Base-by-base conservation (phyloP, 768 basidiomycete species). In the Cystobasidiopsis lactophilus region DNA sequence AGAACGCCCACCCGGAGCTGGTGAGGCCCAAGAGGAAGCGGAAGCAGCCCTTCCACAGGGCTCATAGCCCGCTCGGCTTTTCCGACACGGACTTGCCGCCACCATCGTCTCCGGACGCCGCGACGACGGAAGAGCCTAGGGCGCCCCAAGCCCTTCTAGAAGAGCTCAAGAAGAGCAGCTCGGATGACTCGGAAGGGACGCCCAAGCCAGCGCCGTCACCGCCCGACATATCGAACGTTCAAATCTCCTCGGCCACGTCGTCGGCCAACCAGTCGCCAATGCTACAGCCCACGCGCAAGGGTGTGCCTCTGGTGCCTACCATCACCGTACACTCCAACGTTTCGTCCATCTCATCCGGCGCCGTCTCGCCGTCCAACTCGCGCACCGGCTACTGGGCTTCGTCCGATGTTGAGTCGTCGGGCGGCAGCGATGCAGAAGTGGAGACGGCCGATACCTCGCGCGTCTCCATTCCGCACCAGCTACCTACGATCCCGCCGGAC, bases 1-100 rank as follows among this genome's bases (percentile, higher is more conserved):
- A 85, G 71, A 78, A 85, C 33, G 77, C 75, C 52, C 76, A 85
- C 62, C 62, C 63, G 1, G 58, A 58, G 3, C 21, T 57, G n/a
- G 62, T 56, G 4, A 18, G 19, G 43, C 40, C 26, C 48, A 40
- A 37, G 31, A 26, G 27, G 54, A n/a, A n/a, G n/a, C 33, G 33
- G 9, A 35, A 35, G 33, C 33, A 7, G 33, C 33, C 33, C 33
- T 35, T 35, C 33, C 33, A 35, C 16, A 7, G 9, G 33, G 33
- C 33, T 7, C 33, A 35, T 16, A 35, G 33, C 33, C 33, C 33
- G 40, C 16, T 18, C 16, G 40, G 40, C 40, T 41, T 24, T n/a
- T 9, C 40, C 7, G 48, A 16, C 30, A 35, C 9, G 9, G 33
- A 35, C 16, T 16, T 35, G 33, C 33, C 33, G 33, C 37, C 54